phyloP scores from a whole-genome alignment of 2,329 filamentous ascomycete species.

The Fusarium marasasianum region DNA sequence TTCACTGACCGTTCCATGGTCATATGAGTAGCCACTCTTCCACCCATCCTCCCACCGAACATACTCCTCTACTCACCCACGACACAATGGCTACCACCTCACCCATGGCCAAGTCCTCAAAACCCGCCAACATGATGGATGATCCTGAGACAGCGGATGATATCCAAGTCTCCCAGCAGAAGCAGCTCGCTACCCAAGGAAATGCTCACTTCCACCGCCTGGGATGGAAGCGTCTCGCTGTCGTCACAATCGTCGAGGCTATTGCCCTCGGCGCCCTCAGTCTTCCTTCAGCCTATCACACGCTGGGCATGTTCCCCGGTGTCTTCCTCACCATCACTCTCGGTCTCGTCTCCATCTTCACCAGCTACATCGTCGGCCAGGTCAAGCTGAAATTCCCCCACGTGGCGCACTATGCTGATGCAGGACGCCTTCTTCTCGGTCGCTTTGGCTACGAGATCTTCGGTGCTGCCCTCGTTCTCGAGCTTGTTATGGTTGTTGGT shows the following conservation, averaged over 20 bases:
- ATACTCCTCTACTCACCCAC: conserved; percentile 4
- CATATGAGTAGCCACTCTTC: conserved; percentile 15
- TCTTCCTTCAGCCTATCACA: conserved; percentile 61
- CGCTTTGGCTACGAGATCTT: conserved; percentile 68
- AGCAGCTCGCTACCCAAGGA: conserved; percentile 28
- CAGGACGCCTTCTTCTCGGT: conserved; percentile 68
- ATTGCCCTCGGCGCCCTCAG: conserved; percentile 44
- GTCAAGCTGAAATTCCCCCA: conserved; percentile 62
- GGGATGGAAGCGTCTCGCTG: conserved; percentile 33
- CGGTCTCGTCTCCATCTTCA: conserved; percentile 58
- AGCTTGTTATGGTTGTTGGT: conserved; percentile 74
- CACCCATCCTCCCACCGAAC: conserved; percentile 4
- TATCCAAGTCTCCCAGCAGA: conserved; percentile 28
- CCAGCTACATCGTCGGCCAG: conserved; percentile 57
- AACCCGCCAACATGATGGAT: conserved; percentile 28
- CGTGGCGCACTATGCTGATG: conserved; percentile 50
- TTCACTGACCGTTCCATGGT: not conserved
- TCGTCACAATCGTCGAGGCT: conserved; percentile 35
- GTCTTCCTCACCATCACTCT: conserved; percentile 54
- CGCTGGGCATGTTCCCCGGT: conserved; percentile 62
- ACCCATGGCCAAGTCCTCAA: conserved; percentile 5
- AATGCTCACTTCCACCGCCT: conserved; percentile 35
- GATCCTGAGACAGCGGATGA: conserved; percentile 20
- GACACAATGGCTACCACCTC: conserved; percentile 9
- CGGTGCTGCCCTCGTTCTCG: conserved; percentile 68